A percentile compares a stretch with the other conserved stretches of the same genome.
Conservation (phyloP, 2,329 filamentous ascomycete genomes). For the Talaromyces verruculosus region DNA sequence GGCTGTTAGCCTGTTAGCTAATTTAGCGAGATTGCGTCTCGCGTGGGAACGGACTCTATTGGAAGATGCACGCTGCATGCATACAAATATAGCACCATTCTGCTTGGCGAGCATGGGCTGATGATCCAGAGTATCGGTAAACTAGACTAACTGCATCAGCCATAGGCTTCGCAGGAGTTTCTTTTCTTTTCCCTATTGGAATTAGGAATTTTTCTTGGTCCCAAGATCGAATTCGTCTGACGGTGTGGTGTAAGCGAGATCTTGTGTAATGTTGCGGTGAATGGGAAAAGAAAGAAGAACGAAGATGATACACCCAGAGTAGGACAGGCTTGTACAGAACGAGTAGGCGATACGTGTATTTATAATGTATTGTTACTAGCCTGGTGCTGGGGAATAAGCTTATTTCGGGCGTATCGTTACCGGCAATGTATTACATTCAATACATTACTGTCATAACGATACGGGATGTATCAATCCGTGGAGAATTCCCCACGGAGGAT, state of each 20-base stretch:
- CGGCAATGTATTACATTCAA: not conserved
- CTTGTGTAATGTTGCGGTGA: conserved; percentile 11
- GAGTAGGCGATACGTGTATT: conserved; percentile 1
- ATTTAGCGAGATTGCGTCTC: conserved; percentile 11
- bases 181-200: not conserved
- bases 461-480: conserved; percentile 1
- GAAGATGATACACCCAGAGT: not conserved
- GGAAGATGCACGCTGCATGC: conserved; percentile 2
- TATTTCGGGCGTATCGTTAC: not conserved
- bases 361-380: not conserved
- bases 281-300: not conserved
- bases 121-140: conserved; percentile 13
- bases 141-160: not conserved
- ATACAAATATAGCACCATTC: conserved; percentile 2
- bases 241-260: not conserved
- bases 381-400: conserved; percentile 5
- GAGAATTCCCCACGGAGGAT: not conserved
- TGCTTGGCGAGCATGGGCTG: not conserved
- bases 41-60: conserved; percentile 5
- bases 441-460: not conserved
- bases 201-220: not conserved
- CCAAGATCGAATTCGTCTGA: not conserved
- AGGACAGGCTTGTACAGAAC: not conserved
- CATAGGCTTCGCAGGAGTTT: not conserved
- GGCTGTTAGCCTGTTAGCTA: not conserved